These are phyloP conservation scores for Lagerstroemia speciosa DNA, from an alignment of 345 rosid species.

Conservation along the genomic window DNA sequence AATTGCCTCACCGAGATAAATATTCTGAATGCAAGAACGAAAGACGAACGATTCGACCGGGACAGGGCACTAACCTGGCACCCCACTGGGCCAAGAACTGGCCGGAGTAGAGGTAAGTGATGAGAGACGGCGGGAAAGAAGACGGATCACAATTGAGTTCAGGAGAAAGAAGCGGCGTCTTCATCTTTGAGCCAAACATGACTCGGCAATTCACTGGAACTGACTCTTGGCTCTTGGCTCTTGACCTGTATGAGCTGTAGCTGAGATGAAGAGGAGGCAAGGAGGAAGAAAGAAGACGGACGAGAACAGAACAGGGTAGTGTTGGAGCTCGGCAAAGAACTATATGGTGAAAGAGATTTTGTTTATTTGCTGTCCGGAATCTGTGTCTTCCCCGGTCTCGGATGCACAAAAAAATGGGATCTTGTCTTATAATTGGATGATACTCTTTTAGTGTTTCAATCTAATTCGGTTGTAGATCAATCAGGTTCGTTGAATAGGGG, in stretches of 20 bases:
- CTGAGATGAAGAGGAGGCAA: background rate
- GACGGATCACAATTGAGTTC: background rate
- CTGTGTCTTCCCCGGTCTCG: no score
- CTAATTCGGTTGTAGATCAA: no score
- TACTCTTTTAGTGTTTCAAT: no score
- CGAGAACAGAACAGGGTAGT: background rate
- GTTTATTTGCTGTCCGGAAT: no score
- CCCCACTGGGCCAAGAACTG: constrained; percentile 92
- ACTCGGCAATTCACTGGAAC: background rate
- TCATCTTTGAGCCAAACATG: background rate
- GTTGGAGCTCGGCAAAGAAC: no score
- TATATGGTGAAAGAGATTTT: no score
- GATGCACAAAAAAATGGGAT: no score
- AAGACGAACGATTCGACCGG: background rate
- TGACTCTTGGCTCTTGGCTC: background rate
- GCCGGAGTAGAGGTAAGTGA: constrained; percentile 41
- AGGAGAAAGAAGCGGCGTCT: constrained; percentile 8
- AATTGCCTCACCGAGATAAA: background rate
- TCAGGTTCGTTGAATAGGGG: no score
- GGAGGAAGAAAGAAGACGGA: background rate
- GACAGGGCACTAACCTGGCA: constrained; percentile 41
- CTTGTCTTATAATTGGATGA: no score
- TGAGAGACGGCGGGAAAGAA: constrained; percentile 16
- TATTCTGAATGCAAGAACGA: background rate
- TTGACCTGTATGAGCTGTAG: no score